These are phyloP conservation scores for Aethionema arabicum DNA, from an alignment of 345 rosid species.

Conservation along the genomic window DNA sequence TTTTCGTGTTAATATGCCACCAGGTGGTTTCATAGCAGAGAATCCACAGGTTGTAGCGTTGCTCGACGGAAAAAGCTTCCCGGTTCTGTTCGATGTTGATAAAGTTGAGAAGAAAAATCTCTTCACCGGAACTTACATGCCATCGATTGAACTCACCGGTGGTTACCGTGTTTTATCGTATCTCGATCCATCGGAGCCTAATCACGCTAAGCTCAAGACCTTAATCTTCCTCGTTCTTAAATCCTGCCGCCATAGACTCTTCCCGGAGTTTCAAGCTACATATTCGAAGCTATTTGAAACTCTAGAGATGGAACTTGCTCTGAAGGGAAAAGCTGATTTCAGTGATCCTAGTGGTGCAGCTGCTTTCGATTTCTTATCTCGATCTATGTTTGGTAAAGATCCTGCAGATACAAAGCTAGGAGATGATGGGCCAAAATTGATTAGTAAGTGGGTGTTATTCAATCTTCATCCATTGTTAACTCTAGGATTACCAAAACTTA, in stretches of 20 bases:
- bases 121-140: slow-evolving; percentile 90
- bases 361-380: slow-evolving; percentile 66
- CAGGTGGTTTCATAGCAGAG: slow-evolving; percentile 66
- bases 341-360: slow-evolving; percentile 52
- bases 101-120: slow-evolving; percentile 84
- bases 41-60: slow-evolving; percentile 67
- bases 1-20: slow-evolving; percentile 73
- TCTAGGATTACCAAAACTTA: slow-evolving; percentile 55
- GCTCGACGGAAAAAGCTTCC: slow-evolving; percentile 93
- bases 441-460: slow-evolving; percentile 69
- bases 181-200: slow-evolving; percentile 83
- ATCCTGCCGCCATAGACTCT: slow-evolving; percentile 50
- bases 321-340: slow-evolving; percentile 61
- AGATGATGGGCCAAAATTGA: slow-evolving; percentile 56
- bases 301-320: slow-evolving; percentile 55
- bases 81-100: slow-evolving; percentile 65
- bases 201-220: slow-evolving; percentile 66
- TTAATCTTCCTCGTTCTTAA: slow-evolving; percentile 65
- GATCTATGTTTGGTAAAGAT: slow-evolving; percentile 51
- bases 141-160: slow-evolving; percentile 80
- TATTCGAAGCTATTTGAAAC: slow-evolving; percentile 51
- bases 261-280: slow-evolving; percentile 69
- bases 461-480: slow-evolving; percentile 55
- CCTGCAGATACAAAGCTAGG: slow-evolving; percentile 63
- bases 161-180: slow-evolving; percentile 78